A percentile compares a stretch with the other conserved stretches of the same genome.
These are phyloP conservation scores for Rosa persica DNA, from an alignment of 306 rosid genomes.

Conservation along the genomic window DNA sequence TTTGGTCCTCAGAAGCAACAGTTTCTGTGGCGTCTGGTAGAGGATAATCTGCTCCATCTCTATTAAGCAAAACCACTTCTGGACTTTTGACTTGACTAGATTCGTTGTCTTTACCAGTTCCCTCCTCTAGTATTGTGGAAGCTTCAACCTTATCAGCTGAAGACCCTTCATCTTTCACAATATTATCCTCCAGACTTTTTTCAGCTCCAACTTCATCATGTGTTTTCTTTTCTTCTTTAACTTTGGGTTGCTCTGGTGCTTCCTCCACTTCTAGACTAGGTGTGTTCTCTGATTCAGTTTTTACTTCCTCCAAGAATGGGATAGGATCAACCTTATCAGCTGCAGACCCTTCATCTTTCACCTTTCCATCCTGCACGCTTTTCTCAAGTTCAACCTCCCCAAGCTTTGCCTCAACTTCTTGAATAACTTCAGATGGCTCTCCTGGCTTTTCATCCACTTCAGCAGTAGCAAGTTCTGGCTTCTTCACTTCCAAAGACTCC, in stretches of 20 bases:
- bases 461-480: slow-evolving; percentile 26
- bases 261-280: slow-evolving; percentile 30
- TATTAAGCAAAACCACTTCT: slow-evolving; percentile 28
- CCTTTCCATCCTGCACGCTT: slow-evolving; percentile 17
- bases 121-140: slow-evolving; percentile 19
- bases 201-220: slow-evolving; percentile 28
- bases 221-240: slow-evolving; percentile 34
- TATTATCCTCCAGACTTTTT: slow-evolving; percentile 22
- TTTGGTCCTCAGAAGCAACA: slow-evolving; percentile 30
- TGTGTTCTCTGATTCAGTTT: slow-evolving; percentile 26
- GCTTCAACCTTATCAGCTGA: slow-evolving; percentile 21
- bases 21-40: slow-evolving; percentile 26
- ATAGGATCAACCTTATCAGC: slow-evolving; percentile 26
- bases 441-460: slow-evolving; percentile 39
- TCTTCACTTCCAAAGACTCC: background rate
- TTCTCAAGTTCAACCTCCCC: slow-evolving; percentile 35
- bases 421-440: slow-evolving; percentile 27
- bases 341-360: slow-evolving; percentile 25
- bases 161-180: slow-evolving; percentile 26
- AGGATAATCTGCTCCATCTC: slow-evolving; percentile 34
- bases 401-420: slow-evolving; percentile 30
- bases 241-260: slow-evolving; percentile 32
- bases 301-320: slow-evolving; percentile 17
- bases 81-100: slow-evolving; percentile 2
- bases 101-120: slow-evolving; percentile 27